Conservation (phyloP, 139 green algal genomes). For the Zygnema circumcarinatum region DNA sequence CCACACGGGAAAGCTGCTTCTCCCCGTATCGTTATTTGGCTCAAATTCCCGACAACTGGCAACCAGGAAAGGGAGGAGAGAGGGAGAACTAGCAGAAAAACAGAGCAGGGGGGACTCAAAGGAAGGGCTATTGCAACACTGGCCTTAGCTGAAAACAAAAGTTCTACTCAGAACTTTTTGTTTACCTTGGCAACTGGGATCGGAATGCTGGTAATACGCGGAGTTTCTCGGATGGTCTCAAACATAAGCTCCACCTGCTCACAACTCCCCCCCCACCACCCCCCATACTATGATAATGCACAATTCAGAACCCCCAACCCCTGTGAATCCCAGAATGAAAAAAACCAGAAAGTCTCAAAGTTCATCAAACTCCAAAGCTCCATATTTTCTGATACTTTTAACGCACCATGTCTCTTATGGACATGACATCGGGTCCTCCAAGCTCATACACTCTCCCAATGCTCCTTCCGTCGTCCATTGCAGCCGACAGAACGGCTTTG, state of each 20-base stretch:
- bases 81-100: too few species aligned
- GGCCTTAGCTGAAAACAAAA: too few species aligned
- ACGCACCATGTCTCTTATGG: conserved; percentile 52
- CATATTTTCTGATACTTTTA: too few species aligned
- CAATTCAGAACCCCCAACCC: not conserved
- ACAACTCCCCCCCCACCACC: too few species aligned
- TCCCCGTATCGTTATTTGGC: not conserved
- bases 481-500: conserved; percentile 64
- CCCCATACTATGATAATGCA: not conserved
- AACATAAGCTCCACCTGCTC: conserved; percentile 57
- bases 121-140: too few species aligned
- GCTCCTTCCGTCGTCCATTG: conserved; percentile 60
- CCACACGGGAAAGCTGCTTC: not conserved
- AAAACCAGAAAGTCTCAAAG: too few species aligned
- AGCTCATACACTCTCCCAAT: conserved; percentile 86
- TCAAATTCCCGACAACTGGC: too few species aligned
- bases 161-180: too few species aligned
- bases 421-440: conserved; percentile 83
- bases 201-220: conserved; percentile 40
- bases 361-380: too few species aligned
- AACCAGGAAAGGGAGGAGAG: too few species aligned
- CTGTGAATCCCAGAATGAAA: too few species aligned
- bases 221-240: conserved; percentile 54
- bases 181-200: conserved; percentile 53
- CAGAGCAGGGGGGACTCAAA: too few species aligned